Evolutionary conservation across 2,329 filamentous ascomycete genomes (phyloP).

Genomic region (Fusarium virguliforme): DNA sequence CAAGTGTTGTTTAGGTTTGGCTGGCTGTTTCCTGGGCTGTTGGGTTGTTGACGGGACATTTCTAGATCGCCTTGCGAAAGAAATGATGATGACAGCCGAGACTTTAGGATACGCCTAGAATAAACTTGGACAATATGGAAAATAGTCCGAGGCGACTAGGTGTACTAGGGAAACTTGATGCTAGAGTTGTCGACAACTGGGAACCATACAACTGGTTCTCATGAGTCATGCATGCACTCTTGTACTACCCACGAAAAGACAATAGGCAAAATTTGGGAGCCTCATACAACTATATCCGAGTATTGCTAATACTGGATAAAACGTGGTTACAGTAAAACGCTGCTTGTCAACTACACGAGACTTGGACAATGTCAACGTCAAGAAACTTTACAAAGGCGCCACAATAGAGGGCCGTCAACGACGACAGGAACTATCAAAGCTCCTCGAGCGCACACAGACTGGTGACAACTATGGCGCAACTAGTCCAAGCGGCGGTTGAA

Average conservation of each 20-base stretch:
- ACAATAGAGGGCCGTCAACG: too few relatives aligned
- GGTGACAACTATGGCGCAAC: not conserved
- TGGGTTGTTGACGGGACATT: not conserved
- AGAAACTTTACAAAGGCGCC: too few relatives aligned
- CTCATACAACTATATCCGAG: not conserved
- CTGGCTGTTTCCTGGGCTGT: not conserved
- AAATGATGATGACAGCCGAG: not conserved
- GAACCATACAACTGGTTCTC: not conserved
- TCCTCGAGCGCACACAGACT: constrained; percentile 1
- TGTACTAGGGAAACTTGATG: not conserved
- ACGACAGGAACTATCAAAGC: not conserved
- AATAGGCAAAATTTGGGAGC: not conserved
- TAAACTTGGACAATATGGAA: not conserved
- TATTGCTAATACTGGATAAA: not conserved
- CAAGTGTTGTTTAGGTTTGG: not conserved
- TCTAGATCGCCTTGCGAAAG: constrained; percentile 5
- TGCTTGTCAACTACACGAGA: not conserved
- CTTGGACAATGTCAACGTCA: not conserved
- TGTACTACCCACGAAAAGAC: not conserved
- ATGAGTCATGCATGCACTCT: not conserved
- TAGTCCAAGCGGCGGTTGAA: not conserved
- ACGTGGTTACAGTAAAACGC: not conserved
- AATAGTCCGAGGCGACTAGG: not conserved
- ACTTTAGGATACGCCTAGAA: not conserved
- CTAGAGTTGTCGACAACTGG: not conserved